Evolutionary conservation across 495 filamentous ascomycete genomes (phyloP).

Genomic region (Annulohypoxylon stygium): DNA sequence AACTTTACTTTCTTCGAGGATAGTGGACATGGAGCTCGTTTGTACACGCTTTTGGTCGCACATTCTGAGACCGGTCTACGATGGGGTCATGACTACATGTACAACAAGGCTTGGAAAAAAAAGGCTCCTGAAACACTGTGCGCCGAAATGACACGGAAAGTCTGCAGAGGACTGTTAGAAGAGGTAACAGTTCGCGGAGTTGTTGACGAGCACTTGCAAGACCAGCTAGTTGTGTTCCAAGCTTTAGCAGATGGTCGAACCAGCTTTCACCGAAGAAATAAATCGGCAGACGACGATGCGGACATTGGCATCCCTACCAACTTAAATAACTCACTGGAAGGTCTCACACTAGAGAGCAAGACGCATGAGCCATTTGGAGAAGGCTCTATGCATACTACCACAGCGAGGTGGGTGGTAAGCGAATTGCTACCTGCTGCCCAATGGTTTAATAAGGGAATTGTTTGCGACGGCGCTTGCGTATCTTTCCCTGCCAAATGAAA

Average conservation of each 20-base stretch:
- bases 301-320: slow-evolving; percentile 27
- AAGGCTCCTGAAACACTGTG: slow-evolving; percentile 57
- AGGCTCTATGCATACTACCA: slow-evolving; percentile 76
- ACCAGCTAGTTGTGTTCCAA: slow-evolving; percentile 87
- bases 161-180: slow-evolving; percentile 68
- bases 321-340: slow-evolving; percentile 23
- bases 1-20: slow-evolving; percentile 67
- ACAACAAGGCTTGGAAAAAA: slow-evolving; percentile 59
- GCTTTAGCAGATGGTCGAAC: slow-evolving; percentile 72
- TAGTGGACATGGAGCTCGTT: slow-evolving; percentile 68
- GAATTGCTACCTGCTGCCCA: slow-evolving; percentile 64
- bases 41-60: slow-evolving; percentile 81
- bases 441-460: slow-evolving; percentile 65
- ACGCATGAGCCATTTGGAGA: slow-evolving; percentile 64
- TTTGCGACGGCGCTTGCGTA: slow-evolving; percentile 65
- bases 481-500: slow-evolving; percentile 24
- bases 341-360: slow-evolving; percentile 45
- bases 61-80: slow-evolving; percentile 70
- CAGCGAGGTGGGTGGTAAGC: slow-evolving; percentile 79
- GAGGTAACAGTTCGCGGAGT: slow-evolving; percentile 68
- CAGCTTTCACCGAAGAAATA: slow-evolving; percentile 48
- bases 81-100: slow-evolving; percentile 75
- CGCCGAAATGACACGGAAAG: slow-evolving; percentile 58
- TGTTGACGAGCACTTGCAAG: slow-evolving; percentile 80
- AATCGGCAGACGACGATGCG: slow-evolving; percentile 11